Conservation (phyloP, 257 asterid species). For the Solanum dulcamara region DNA sequence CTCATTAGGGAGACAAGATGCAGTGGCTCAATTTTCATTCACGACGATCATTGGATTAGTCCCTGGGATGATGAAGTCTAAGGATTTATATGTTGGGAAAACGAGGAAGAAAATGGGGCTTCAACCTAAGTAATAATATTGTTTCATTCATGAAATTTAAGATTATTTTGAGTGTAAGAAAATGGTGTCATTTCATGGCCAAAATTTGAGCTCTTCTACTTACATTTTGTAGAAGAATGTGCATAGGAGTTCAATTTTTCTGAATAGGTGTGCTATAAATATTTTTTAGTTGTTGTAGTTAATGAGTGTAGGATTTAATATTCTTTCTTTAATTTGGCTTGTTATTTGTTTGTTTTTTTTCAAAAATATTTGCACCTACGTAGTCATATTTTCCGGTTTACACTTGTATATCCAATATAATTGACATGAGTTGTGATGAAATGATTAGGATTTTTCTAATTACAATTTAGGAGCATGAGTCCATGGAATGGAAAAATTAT, state of each 20-base stretch:
- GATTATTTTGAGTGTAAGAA: not conserved
- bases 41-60: slow-evolving; percentile 59
- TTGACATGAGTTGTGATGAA: not conserved
- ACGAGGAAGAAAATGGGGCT: slow-evolving; percentile 71
- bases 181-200: not conserved
- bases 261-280: not conserved
- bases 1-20: slow-evolving; percentile 49
- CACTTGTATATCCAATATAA: not conserved
- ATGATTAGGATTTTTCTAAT: too few species aligned
- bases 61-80: slow-evolving; percentile 78
- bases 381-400: not conserved
- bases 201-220: not conserved
- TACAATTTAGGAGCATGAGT: too few species aligned
- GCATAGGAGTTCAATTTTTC: not conserved
- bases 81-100: slow-evolving; percentile 69
- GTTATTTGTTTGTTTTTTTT: not conserved
- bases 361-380: too few species aligned
- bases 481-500: too few species aligned
- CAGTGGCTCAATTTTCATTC: slow-evolving; percentile 66
- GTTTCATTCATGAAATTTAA: not conserved
- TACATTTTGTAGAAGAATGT: not conserved
- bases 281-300: not conserved
- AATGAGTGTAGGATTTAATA: not conserved
- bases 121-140: slow-evolving; percentile 3
- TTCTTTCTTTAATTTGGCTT: not conserved